phyloP scores from a whole-genome alignment of 1,139 yeast species.

The Saccharomyces pastorianus region DNA sequence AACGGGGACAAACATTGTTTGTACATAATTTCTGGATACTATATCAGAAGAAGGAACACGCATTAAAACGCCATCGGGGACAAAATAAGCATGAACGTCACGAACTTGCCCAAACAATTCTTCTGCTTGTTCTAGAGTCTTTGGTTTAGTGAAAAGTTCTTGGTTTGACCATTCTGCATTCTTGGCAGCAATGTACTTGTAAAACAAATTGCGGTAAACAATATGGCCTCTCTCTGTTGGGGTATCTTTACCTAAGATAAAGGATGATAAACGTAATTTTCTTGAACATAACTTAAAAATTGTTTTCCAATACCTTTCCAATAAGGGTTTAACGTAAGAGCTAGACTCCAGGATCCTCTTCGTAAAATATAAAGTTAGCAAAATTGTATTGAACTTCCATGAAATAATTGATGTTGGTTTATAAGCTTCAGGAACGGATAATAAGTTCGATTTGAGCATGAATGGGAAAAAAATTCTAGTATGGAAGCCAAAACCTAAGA shows the following conservation, averaged over 20 bases:
- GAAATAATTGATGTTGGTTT: constrained; percentile 6
- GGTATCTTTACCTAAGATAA: constrained; percentile 60
- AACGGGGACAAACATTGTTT: constrained; percentile 68
- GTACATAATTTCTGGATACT: constrained; percentile 55
- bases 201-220: constrained; percentile 46
- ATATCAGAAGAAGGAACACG: constrained; percentile 84
- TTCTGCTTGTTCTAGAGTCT: constrained; percentile 41
- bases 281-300: constrained; percentile 53
- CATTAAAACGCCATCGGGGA: constrained; percentile 71
- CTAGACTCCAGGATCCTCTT: constrained; percentile 21
- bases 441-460: constrained; percentile 19
- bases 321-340: constrained; percentile 30
- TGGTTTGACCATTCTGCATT: constrained; percentile 39
- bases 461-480: constrained; percentile 37
- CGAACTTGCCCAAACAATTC: constrained; percentile 39
- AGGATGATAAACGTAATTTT: constrained; percentile 65
- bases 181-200: constrained; percentile 34
- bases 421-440: constrained; percentile 20
- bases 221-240: constrained; percentile 69
- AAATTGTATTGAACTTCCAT: constrained; percentile 5
- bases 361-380: constrained; percentile 14
- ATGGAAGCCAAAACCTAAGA: constrained; percentile 62
- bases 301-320: constrained; percentile 51
- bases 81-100: constrained; percentile 43
- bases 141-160: constrained; percentile 50